Percentiles rank a stretch among this genome's conserved stretches.
Evolutionary conservation across 352 stramenopile genomes (phyloP).

Genomic region (Blastocystis sp.): DNA sequence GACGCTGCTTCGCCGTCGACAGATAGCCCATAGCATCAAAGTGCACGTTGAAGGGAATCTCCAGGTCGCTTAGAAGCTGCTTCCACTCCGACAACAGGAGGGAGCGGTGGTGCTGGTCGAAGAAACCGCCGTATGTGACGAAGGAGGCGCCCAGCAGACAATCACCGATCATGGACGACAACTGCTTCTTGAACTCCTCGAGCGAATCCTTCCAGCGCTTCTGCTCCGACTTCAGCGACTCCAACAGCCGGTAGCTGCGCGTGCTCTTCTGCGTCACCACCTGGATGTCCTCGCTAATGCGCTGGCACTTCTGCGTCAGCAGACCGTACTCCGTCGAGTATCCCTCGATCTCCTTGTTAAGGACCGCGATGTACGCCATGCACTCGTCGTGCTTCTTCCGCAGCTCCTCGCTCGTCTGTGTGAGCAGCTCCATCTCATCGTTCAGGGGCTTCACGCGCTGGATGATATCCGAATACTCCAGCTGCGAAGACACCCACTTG

Average conservation of each 20-base stretch:
- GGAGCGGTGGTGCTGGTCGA: conserved; percentile 89
- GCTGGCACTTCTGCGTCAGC: conserved; percentile 89
- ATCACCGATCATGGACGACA: conserved; percentile 90
- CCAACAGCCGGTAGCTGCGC: conserved; percentile 87
- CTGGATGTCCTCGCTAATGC: conserved; percentile 93
- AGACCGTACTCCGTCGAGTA: conserved; percentile 97
- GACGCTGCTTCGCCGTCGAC: conserved; percentile 80
- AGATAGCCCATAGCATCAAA: conserved; percentile 87
- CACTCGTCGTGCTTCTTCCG: conserved; percentile 79
- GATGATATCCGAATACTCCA: conserved; percentile 94
- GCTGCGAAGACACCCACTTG: conserved; percentile 93
- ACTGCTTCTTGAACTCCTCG: conserved; percentile 87
- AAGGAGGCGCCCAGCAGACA: conserved; percentile 86
- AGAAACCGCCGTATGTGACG: conserved; percentile 93
- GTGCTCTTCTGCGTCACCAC: conserved; percentile 89
- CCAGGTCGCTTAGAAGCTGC: conserved; percentile 80
- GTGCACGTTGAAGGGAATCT: conserved; percentile 72
- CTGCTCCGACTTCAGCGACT: conserved; percentile 90
- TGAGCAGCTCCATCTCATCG: conserved; percentile 90
- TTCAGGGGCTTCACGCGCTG: conserved; percentile 93
- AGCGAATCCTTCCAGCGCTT: conserved; percentile 89
- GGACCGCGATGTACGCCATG: conserved; percentile 78
- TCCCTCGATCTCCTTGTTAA: conserved; percentile 86
- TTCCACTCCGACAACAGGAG: conserved; percentile 85
- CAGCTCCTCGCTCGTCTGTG: conserved; percentile 80